A percentile compares a stretch with the other conserved stretches of the same genome.
phyloP scores from a whole-genome alignment of 1,284 basidiomycete species.

The Mrakiaceae sp. region DNA sequence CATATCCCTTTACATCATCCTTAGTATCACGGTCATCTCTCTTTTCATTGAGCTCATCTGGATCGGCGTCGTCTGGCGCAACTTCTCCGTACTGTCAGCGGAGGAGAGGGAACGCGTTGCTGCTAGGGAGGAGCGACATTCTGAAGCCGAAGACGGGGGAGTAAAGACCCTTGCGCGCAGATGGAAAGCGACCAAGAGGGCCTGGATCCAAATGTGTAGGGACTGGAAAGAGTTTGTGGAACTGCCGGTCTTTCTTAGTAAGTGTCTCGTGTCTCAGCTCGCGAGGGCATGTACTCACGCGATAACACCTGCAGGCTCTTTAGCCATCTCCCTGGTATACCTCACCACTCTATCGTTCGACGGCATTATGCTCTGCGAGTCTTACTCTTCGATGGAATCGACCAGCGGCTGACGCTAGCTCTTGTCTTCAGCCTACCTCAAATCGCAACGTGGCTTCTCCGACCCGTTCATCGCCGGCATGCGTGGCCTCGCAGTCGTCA shows the following conservation, averaged over 20 bases:
- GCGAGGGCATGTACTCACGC: too few relatives aligned
- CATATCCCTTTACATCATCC: constrained; percentile 24
- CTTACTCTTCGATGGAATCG: too few relatives aligned
- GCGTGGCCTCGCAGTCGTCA: constrained; percentile 37
- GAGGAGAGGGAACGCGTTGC: constrained; percentile 3
- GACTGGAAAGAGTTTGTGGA: constrained; percentile 37
- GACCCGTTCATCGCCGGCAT: constrained; percentile 38
- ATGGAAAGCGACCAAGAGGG: not conserved
- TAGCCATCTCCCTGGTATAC: constrained; percentile 36
- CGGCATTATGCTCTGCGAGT: constrained; percentile 24
- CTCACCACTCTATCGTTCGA: constrained; percentile 40
- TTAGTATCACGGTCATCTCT: constrained; percentile 25
- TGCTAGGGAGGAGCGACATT: too few relatives aligned
- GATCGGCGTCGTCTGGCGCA: constrained; percentile 32
- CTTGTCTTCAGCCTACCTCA: constrained; percentile 20
- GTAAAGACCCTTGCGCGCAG: constrained; percentile 1
- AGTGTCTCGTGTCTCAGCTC: constrained; percentile 10
- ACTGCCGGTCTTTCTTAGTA: constrained; percentile 36
- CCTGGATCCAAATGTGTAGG: constrained; percentile 14
- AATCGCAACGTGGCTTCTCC: constrained; percentile 20
- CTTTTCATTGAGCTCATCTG: constrained; percentile 30
- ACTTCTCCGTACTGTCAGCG: constrained; percentile 27
- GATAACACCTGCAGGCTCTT: constrained; percentile 21
- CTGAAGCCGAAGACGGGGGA: not conserved
- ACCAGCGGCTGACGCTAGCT: not conserved